These are phyloP conservation scores for Bidens hawaiensis DNA, from an alignment of 140 eudicot genomes.

Conservation along the genomic window DNA sequence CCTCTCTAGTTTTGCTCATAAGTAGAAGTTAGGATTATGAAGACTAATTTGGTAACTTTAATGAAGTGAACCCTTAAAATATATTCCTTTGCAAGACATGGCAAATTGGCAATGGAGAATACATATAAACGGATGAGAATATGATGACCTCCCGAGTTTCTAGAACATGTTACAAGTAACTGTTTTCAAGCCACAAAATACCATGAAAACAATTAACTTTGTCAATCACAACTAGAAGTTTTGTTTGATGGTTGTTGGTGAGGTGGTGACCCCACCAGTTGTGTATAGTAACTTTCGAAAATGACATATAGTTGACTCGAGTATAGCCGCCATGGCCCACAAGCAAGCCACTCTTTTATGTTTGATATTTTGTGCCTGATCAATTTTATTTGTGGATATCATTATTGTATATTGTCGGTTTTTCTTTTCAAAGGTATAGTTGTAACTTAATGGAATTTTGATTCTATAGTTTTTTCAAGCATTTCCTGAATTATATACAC, in stretches of 20 bases:
- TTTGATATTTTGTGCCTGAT: constrained; percentile 4
- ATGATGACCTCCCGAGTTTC: background rate
- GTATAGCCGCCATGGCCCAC: constrained; percentile 36
- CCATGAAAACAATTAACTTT: no score
- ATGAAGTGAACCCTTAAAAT: background rate
- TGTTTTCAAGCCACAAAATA: background rate
- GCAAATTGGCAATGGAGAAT: background rate
- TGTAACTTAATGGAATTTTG: background rate
- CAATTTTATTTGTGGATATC: background rate
- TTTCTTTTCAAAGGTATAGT: background rate
- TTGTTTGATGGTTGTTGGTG: constrained; percentile 13
- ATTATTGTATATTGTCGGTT: background rate
- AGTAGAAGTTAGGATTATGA: no score
- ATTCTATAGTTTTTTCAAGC: background rate
- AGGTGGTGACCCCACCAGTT: constrained; percentile 11
- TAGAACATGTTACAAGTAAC: background rate
- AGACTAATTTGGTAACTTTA: no score
- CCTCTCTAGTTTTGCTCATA: no score
- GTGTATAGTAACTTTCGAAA: constrained; percentile 4
- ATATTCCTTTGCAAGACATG: background rate
- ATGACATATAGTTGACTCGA: constrained; percentile 23
- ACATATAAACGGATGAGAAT: background rate
- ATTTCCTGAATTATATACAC: no score
- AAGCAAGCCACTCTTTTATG: background rate
- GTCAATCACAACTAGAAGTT: background rate